Base-by-base conservation (phyloP, 2,329 filamentous ascomycete genomes). In the Exophiala spinifera region DNA sequence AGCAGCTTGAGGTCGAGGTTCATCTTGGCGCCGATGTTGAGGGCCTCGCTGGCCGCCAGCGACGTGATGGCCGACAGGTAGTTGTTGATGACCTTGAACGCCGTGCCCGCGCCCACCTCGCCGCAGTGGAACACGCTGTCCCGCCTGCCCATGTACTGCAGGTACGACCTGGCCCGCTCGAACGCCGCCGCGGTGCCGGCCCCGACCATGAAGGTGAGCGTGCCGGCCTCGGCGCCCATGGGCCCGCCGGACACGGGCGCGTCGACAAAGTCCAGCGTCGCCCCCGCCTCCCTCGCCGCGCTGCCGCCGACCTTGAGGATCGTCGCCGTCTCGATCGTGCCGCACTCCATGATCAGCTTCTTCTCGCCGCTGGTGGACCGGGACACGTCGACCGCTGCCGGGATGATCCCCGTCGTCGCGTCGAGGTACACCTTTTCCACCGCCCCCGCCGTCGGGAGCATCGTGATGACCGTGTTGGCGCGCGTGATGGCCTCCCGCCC, bases 151-250 rank as follows among this genome's bases (percentile, higher is more conserved):
- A 82, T 65, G 49, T 63, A 49, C 28, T 56, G 55, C 15, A 62
- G 45, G 67, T 4, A 84, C 61, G 17, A 64, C 55, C n/a, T 67
- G 69, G 6, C 83, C 64, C 13, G 68, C 69, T 10, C 68, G 57
- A 8, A 80, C 71, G 55, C 39, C 11, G 44, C 33, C 15, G 47
- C 53, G 53, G 76, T 71, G 52, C 76, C 68, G 52, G 72, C 76
- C 47, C 79, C 79, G 28, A 82, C 70, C 72, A 83, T 82, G 69
- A 82, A 80, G 48, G 79, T 76, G 21, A 82, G 71, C 0, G 75
- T 79, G 10, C 70, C 79, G 44, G 73, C 75, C 43, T 75, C 67
- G 3, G 79, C 79, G n/a, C 79, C 79, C 14, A 79, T 68, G 4
- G 75, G 73, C 10, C 79, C 79, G 20, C 79, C 79, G 34, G 74